These are phyloP conservation scores for Penicilliopsis zonata DNA, from an alignment of 495 filamentous ascomycete species.

Conservation along the genomic window DNA sequence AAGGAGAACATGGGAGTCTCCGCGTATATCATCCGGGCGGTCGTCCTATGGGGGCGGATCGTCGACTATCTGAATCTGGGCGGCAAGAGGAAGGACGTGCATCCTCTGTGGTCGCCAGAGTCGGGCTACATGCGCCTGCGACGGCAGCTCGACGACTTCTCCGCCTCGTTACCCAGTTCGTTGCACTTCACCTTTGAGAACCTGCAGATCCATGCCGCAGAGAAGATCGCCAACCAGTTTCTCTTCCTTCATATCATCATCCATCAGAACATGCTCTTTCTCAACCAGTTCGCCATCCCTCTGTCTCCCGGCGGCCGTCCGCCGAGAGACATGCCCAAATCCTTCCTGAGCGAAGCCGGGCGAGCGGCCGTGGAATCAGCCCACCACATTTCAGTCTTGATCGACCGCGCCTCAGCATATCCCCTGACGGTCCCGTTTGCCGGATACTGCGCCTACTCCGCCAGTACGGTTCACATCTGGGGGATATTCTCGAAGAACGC, in stretches of 20 bases:
- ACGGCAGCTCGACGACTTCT: constrained; percentile 59
- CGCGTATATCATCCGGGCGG: constrained; percentile 78
- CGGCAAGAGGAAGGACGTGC: constrained; percentile 67
- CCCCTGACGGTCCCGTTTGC: constrained; percentile 82
- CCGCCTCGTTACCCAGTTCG: constrained; percentile 52
- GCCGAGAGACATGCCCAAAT: constrained; percentile 63
- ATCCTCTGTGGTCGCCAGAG: constrained; percentile 68
- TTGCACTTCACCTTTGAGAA: constrained; percentile 72
- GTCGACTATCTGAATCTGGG: constrained; percentile 87
- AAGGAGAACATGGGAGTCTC: constrained; percentile 88
- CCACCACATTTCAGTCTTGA: constrained; percentile 72
- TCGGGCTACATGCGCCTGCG: constrained; percentile 64
- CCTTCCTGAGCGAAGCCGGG: constrained; percentile 66
- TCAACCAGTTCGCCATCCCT: constrained; percentile 79
- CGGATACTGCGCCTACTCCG: constrained; percentile 87
- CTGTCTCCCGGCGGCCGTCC: constrained; percentile 51
- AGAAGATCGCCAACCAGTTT: constrained; percentile 81
- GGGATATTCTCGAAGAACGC: constrained; percentile 79
- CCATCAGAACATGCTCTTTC: constrained; percentile 82
- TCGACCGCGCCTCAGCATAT: constrained; percentile 69
- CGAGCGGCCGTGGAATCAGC: constrained; percentile 77
- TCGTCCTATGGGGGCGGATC: constrained; percentile 81
- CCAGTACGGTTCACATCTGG: constrained; percentile 85
- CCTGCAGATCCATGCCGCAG: constrained; percentile 69
- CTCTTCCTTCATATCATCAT: constrained; percentile 85